Evolutionary conservation across 192 early-diverging fungal genomes (phyloP).

Genomic region (Linderina pennispora): DNA sequence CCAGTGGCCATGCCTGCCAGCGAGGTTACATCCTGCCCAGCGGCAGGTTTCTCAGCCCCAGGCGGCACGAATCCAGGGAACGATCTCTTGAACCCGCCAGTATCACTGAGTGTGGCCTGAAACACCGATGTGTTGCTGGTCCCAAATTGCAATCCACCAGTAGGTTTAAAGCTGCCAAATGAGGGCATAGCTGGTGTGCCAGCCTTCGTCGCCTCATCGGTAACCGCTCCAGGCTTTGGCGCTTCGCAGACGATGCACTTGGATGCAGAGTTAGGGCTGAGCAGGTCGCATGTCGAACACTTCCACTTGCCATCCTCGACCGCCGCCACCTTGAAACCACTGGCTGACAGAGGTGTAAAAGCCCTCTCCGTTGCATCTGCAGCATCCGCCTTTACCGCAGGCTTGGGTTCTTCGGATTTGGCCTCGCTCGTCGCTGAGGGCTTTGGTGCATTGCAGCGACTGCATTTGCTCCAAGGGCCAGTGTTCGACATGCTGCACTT

Average conservation of each 20-base stretch:
- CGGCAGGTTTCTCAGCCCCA: no score
- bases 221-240: slow-evolving; percentile 8
- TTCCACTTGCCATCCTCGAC: slow-evolving; percentile 13
- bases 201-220: not conserved
- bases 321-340: not conserved
- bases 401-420: no score
- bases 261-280: slow-evolving; percentile 4
- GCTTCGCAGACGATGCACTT: slow-evolving; percentile 26
- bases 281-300: slow-evolving; percentile 26
- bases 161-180: slow-evolving; percentile 2
- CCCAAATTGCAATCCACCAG: no score
- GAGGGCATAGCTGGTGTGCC: slow-evolving; percentile 2
- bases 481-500: slow-evolving; percentile 17
- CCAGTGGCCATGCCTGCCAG: no score
- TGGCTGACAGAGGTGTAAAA: not conserved
- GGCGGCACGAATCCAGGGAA: no score
- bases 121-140: no score
- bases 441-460: not conserved
- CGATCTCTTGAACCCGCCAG: not conserved
- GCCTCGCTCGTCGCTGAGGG: not conserved
- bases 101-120: no score
- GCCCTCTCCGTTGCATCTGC: not conserved
- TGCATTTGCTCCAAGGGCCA: not conserved
- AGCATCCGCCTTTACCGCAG: not conserved
- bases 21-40: no score